A percentile compares a stretch with the other conserved stretches of the same genome.
Evolutionary conservation across 2,329 filamentous ascomycete species (phyloP).

Genomic region (Furcasterigmium sp.): DNA sequence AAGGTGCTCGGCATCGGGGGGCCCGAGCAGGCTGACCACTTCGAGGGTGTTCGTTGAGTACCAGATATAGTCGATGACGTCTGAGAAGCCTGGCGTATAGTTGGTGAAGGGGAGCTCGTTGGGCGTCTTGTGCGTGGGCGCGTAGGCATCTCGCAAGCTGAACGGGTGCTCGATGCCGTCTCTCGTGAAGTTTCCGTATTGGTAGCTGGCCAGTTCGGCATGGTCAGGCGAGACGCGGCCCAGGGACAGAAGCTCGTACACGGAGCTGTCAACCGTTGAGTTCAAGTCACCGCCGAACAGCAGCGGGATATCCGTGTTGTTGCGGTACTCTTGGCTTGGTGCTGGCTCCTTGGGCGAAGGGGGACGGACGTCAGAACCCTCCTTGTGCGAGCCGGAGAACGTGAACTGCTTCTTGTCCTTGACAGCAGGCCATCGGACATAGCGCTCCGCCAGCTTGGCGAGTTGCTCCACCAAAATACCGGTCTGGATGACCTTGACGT

Average conservation of each 20-base stretch:
- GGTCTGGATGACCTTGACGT: slow-evolving; percentile 95
- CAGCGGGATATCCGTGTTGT: slow-evolving; percentile 81
- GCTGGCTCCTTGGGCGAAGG: slow-evolving; percentile 59
- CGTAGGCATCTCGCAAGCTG: slow-evolving; percentile 86
- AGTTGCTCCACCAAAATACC: slow-evolving; percentile 93
- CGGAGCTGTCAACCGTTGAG: slow-evolving; percentile 78
- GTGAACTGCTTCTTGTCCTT: slow-evolving; percentile 70
- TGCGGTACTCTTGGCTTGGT: slow-evolving; percentile 82
- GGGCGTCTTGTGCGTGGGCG: slow-evolving; percentile 72
- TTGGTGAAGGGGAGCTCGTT: slow-evolving; percentile 92
- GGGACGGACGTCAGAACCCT: slow-evolving; percentile 37
- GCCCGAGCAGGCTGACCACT: slow-evolving; percentile 76
- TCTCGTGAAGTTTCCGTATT: slow-evolving; percentile 89
- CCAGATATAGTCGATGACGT: slow-evolving; percentile 96
- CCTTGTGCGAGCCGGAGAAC: slow-evolving; percentile 28
- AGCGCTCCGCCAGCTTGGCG: slow-evolving; percentile 79
- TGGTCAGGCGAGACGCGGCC: slow-evolving; percentile 76
- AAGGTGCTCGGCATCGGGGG: slow-evolving; percentile 80
- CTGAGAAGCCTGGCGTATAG: slow-evolving; percentile 89
- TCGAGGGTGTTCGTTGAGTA: slow-evolving; percentile 88
- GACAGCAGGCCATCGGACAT: slow-evolving; percentile 71
- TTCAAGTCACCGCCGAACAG: slow-evolving; percentile 96
- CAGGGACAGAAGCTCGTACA: slow-evolving; percentile 83
- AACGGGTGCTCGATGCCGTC: slow-evolving; percentile 94
- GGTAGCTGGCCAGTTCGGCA: slow-evolving; percentile 69